Base-by-base conservation (phyloP, 2,329 filamentous ascomycete species). In the Colletotrichum sansevieriae region DNA sequence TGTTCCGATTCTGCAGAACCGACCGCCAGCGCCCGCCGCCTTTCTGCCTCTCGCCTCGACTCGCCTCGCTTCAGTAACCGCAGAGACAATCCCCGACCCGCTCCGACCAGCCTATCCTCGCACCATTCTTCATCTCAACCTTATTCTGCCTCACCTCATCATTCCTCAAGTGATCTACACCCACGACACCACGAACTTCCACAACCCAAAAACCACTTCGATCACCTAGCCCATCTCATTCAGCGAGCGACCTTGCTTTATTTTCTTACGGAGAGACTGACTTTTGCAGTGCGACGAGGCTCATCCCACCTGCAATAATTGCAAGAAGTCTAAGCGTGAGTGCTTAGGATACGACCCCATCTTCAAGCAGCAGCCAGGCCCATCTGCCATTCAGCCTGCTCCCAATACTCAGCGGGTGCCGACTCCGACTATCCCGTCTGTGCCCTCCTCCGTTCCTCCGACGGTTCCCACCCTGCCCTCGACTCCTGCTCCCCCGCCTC, bases 291-390 rank as follows among this genome's bases (percentile, higher is more conserved):
- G 96, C 83, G 96, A 98, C 88, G 96, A 99, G 85, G 90, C 90
- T 70, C 94, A 97, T 80, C 96, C 96, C 22, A 90, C 91, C 69
- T 99, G 96, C 85, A 91, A 94, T 82, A 94, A 96, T 77, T 96
- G 93, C 82, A 91, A 91, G 77, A 96, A 96, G 80, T 94, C 92
- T 73, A 96, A 95, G 82, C 92, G 93, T 76, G 92, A 95, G 75
- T 96, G 93, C 76, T 78, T 94, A 56, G 93, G 93, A 63, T 96
- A 96, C 87, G 93, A 96, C 76, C 92, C 93, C 43, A 93, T 95
- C 75, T 96, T 95, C 83, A 93, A 94, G 80, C 88, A 88, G 73
- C 88, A 91, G 71, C 89, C 91, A 74, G 88, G 90, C 61, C 91
- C 91, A 35, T 86, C 91, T 55, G 87, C 90, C 71, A 91, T 94